These are phyloP conservation scores for Barnettozyma vustinii DNA, from an alignment of 805 yeast genomes.

Conservation along the genomic window DNA sequence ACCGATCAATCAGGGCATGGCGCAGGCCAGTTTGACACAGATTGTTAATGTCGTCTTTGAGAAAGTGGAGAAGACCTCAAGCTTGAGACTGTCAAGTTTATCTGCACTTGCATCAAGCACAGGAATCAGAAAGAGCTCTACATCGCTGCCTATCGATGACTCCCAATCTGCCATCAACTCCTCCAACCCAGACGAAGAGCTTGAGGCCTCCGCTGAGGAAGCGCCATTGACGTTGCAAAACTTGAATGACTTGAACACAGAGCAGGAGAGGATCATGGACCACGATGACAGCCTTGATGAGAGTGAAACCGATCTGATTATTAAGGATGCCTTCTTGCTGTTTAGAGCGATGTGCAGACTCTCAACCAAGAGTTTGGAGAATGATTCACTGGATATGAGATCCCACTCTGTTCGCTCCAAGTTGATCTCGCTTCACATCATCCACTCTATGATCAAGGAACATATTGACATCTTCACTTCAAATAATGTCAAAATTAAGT, in stretches of 20 bases:
- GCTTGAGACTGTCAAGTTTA: background rate
- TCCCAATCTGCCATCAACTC: background rate
- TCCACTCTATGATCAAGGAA: conserved; percentile 79
- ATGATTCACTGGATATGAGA: conserved; percentile 73
- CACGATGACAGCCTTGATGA: conserved; percentile 37
- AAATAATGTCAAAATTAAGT: conserved; percentile 46
- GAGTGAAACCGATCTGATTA: conserved; percentile 60
- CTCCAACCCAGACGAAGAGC: conserved; percentile 4
- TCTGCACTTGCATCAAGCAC: conserved; percentile 7
- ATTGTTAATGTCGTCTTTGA: conserved; percentile 83
- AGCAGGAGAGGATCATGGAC: conserved; percentile 48
- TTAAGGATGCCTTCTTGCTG: conserved; percentile 88
- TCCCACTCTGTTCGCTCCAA: conserved; percentile 92
- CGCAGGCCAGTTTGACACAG: conserved; percentile 93
- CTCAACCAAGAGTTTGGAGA: conserved; percentile 78
- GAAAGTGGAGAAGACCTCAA: conserved; percentile 43
- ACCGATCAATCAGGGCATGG: conserved; percentile 83
- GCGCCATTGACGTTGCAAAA: conserved; percentile 53
- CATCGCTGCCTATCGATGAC: conserved; percentile 11
- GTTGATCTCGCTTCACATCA: conserved; percentile 77
- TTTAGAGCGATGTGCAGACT: conserved; percentile 94
- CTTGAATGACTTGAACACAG: conserved; percentile 51
- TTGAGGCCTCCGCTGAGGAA: conserved; percentile 12
- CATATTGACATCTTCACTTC: conserved; percentile 78
- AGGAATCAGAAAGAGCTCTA: conserved; percentile 14